phyloP scores from a whole-genome alignment of 768 basidiomycete species.

The Boletus sp. region DNA sequence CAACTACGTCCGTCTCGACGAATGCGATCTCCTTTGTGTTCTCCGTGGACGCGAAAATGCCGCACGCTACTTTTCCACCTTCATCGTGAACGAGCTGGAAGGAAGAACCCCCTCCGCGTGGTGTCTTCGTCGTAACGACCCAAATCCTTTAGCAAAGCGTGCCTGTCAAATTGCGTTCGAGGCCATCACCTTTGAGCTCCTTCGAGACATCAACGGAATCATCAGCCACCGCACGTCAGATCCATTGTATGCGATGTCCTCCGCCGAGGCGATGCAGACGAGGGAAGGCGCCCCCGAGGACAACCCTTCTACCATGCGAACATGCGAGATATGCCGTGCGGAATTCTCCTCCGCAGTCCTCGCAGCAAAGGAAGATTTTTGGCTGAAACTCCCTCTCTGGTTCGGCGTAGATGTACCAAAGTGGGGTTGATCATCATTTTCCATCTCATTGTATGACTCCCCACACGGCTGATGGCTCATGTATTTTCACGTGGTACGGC shows the following conservation, averaged over 20 bases:
- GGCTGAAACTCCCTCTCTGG: constrained; percentile 63
- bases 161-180: constrained; percentile 73
- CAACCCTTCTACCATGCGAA: constrained; percentile 44
- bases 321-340: constrained; percentile 62
- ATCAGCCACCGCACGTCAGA: constrained; percentile 65
- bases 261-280: constrained; percentile 65
- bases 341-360: constrained; percentile 65
- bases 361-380: constrained; percentile 59
- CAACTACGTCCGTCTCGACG: constrained; percentile 41
- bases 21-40: constrained; percentile 55
- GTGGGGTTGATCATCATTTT: constrained; percentile 32
- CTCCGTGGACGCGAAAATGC: constrained; percentile 71
- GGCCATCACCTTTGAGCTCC: constrained; percentile 68
- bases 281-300: constrained; percentile 46
- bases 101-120: constrained; percentile 49
- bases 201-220: constrained; percentile 71
- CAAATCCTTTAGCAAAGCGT: constrained; percentile 44
- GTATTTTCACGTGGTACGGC: constrained; percentile 11
- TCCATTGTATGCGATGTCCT: constrained; percentile 67
- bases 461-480: not conserved
- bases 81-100: constrained; percentile 73
- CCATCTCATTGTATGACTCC: not conserved
- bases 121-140: constrained; percentile 52
- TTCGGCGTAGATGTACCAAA: constrained; percentile 53
- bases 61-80: constrained; percentile 73